Evolutionary conservation across 176 grass and related monocot species (phyloP).

Genomic region (Carex myosuroides): DNA sequence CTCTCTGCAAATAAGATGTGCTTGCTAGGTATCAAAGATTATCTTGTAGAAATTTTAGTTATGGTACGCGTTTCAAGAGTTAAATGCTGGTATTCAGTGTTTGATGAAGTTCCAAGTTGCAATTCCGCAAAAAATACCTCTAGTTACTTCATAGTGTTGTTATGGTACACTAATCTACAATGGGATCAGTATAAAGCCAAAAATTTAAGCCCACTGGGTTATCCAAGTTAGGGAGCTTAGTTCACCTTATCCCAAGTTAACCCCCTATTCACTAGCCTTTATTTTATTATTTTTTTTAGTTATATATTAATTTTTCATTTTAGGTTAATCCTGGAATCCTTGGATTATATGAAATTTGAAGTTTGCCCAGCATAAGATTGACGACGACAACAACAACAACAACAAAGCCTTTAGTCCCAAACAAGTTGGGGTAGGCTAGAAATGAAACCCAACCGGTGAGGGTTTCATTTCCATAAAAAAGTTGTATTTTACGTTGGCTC

Average conservation of each 20-base stretch:
- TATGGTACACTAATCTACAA: not conserved
- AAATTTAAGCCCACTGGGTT: not conserved
- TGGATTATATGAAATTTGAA: not conserved
- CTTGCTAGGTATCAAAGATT: not conserved
- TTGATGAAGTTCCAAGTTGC: not conserved
- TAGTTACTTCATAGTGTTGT: not conserved
- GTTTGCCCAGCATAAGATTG: not conserved
- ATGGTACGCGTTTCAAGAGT: not conserved
- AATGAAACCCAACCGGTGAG: no score
- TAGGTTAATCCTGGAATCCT: not conserved
- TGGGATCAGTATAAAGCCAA: not conserved
- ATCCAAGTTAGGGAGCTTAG: not conserved
- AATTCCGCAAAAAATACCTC: not conserved
- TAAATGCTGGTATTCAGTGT: not conserved
- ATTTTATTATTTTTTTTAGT: not conserved
- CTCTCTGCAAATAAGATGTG: slow-evolving; percentile 38
- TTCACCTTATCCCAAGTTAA: not conserved
- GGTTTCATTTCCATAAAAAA: no score
- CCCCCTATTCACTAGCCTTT: not conserved
- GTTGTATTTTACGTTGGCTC: no score
- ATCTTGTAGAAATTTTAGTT: not conserved
- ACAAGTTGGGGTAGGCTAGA: no score
- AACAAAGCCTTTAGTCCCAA: no score
- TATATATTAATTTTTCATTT: no score
- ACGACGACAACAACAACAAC: no score